Evolutionary conservation across 148 eudicot species (phyloP).

Genomic region (Gaultheria prostrata): DNA sequence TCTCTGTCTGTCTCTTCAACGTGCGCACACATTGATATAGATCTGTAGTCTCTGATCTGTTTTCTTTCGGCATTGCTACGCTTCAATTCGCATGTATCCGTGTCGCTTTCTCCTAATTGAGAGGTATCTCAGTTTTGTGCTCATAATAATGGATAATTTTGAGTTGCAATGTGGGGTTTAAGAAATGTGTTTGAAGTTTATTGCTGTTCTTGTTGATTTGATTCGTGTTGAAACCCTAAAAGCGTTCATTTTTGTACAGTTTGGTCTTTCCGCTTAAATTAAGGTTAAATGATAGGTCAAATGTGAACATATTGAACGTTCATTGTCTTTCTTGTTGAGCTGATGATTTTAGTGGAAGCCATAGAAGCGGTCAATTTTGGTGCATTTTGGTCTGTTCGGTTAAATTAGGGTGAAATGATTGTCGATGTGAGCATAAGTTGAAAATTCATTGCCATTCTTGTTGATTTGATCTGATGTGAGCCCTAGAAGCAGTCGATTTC

Average conservation of each 20-base stretch:
- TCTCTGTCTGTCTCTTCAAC: constrained; percentile 3
- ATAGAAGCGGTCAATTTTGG: too few relatives aligned
- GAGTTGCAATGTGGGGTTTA: background rate
- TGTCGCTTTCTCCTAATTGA: too few relatives aligned
- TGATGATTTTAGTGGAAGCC: too few relatives aligned
- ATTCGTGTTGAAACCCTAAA: too few relatives aligned
- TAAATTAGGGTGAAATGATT: background rate
- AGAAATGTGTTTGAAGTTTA: background rate
- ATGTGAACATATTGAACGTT: too few relatives aligned
- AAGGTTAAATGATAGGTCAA: background rate
- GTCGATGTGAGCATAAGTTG: background rate
- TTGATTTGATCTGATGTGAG: background rate
- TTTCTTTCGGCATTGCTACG: background rate
- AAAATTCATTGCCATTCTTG: background rate
- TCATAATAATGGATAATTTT: background rate
- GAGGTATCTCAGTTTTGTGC: background rate
- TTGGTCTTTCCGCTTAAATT: too few relatives aligned
- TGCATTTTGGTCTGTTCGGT: too few relatives aligned
- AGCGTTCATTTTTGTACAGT: too few relatives aligned
- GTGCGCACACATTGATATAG: background rate
- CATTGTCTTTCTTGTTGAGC: too few relatives aligned
- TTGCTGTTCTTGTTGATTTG: too few relatives aligned
- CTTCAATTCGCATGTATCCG: background rate
- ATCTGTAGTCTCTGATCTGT: constrained; percentile 14
- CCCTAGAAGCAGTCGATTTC: background rate